Evolutionary conservation across 805 yeast genomes (phyloP).

Genomic region (Candida corydali): DNA sequence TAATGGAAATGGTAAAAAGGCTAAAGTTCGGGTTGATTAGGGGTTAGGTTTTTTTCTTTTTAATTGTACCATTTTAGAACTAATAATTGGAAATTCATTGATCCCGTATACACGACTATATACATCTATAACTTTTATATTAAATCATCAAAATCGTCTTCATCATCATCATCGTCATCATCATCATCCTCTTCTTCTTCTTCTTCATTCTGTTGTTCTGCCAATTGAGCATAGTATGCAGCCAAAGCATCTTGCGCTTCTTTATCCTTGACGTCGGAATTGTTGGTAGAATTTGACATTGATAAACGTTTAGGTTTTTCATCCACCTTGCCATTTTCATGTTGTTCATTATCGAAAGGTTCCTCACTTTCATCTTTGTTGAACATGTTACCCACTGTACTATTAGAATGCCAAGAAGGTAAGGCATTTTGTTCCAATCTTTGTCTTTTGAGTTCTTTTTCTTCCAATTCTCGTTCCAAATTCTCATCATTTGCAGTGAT

Average conservation of each 20-base stretch:
- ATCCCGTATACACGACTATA: not conserved
- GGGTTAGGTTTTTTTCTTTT: too few species aligned
- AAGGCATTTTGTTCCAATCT: constrained; percentile 85
- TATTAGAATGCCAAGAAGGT: constrained; percentile 93
- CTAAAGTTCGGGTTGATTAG: constrained; percentile 2
- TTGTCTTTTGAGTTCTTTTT: constrained; percentile 63
- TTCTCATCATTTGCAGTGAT: constrained; percentile 86
- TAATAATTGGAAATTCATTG: too few species aligned
- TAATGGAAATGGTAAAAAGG: not conserved
- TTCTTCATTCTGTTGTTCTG: constrained; percentile 62
- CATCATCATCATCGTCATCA: constrained; percentile 27
- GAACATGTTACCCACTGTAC: constrained; percentile 76
- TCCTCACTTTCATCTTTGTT: constrained; percentile 43
- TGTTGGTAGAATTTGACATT: constrained; percentile 7
- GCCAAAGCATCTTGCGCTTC: constrained; percentile 68
- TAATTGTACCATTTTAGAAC: too few species aligned
- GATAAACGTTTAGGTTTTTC: constrained; percentile 9
- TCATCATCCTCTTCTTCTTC: constrained; percentile 52
- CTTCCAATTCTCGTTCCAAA: constrained; percentile 58
- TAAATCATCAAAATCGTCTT: constrained; percentile 30
- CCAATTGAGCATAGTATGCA: constrained; percentile 70
- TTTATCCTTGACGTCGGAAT: constrained; percentile 47
- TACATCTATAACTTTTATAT: constrained; percentile 3
- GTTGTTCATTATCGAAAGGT: not conserved
- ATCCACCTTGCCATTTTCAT: constrained; percentile 5